phyloP scores from a whole-genome alignment of 768 basidiomycete species.

The Suillus paluster region DNA sequence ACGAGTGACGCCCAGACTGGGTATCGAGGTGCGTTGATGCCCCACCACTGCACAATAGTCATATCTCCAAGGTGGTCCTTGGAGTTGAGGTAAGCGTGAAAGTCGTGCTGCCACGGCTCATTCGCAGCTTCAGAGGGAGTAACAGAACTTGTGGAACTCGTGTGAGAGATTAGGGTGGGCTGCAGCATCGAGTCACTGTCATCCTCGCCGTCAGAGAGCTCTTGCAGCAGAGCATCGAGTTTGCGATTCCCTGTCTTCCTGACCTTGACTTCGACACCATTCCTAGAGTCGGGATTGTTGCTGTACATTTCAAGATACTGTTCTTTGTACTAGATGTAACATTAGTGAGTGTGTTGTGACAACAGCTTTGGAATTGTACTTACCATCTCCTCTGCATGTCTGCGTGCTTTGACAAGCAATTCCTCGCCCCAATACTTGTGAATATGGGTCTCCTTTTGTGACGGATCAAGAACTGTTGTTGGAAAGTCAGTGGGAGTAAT shows the following conservation, averaged over 20 bases:
- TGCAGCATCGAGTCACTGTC: too few relatives aligned
- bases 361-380: too few relatives aligned
- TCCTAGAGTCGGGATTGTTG: too few relatives aligned
- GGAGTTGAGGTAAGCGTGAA: neutral
- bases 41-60: conserved; percentile 13
- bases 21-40: conserved; percentile 26
- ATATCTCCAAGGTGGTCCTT: neutral
- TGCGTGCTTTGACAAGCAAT: conserved; percentile 19
- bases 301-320: neutral
- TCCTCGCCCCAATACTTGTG: conserved; percentile 28
- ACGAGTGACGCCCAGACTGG: conserved; percentile 43
- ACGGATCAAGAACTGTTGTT: conserved; percentile 27
- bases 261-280: too few relatives aligned
- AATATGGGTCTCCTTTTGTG: conserved; percentile 27
- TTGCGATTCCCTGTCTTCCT: too few relatives aligned
- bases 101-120: neutral
- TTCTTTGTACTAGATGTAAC: conserved; percentile 17
- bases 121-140: neutral
- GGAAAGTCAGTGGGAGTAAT: neutral
- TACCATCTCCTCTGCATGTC: conserved; percentile 24
- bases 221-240: too few relatives aligned
- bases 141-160: too few relatives aligned
- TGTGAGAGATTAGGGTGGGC: too few relatives aligned
- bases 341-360: too few relatives aligned
- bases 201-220: too few relatives aligned